These are phyloP conservation scores for Cenococcum geophilum DNA, from an alignment of 495 filamentous ascomycete genomes.

Conservation along the genomic window DNA sequence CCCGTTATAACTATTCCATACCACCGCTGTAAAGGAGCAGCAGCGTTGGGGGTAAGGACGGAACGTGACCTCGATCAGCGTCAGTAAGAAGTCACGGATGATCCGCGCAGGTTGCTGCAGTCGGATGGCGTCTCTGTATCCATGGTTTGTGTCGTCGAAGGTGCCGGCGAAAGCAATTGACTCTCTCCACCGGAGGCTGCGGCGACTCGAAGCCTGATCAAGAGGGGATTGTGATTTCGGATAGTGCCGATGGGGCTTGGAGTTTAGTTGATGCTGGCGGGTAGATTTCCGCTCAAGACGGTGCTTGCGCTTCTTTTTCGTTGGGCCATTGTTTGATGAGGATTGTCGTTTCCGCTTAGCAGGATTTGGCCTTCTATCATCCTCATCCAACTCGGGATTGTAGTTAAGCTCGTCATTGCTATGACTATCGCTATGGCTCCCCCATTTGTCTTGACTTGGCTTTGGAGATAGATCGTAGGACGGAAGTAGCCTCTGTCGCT, in stretches of 20 bases:
- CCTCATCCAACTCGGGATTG: neutral
- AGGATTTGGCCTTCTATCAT: slow-evolving; percentile 10
- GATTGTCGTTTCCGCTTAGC: slow-evolving; percentile 9
- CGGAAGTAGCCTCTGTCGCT: neutral
- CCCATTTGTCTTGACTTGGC: slow-evolving; percentile 4
- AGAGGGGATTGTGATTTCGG: slow-evolving; percentile 10
- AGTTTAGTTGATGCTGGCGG: slow-evolving; percentile 1
- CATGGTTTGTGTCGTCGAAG: slow-evolving; percentile 7
- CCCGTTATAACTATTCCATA: slow-evolving; percentile 1
- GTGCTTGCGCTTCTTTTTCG: slow-evolving; percentile 4
- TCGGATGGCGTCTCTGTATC: slow-evolving; percentile 9
- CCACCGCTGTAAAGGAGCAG: too few relatives aligned
- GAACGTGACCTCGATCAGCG: slow-evolving; percentile 11
- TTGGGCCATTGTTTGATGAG: slow-evolving; percentile 9
- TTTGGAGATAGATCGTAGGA: slow-evolving; percentile 1
- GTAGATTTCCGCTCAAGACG: slow-evolving; percentile 7
- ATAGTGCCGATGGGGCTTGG: slow-evolving; percentile 6
- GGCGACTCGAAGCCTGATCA: slow-evolving; percentile 1
- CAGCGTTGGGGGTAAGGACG: slow-evolving; percentile 6
- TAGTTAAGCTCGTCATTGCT: slow-evolving; percentile 9
- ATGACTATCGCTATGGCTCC: slow-evolving; percentile 10
- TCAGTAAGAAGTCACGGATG: slow-evolving; percentile 6
- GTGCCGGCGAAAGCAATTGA: slow-evolving; percentile 10
- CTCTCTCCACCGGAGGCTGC: slow-evolving; percentile 1
- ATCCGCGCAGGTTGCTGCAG: neutral